phyloP scores from a whole-genome alignment of 2,329 filamentous ascomycete species.

The Didymella lethalis region DNA sequence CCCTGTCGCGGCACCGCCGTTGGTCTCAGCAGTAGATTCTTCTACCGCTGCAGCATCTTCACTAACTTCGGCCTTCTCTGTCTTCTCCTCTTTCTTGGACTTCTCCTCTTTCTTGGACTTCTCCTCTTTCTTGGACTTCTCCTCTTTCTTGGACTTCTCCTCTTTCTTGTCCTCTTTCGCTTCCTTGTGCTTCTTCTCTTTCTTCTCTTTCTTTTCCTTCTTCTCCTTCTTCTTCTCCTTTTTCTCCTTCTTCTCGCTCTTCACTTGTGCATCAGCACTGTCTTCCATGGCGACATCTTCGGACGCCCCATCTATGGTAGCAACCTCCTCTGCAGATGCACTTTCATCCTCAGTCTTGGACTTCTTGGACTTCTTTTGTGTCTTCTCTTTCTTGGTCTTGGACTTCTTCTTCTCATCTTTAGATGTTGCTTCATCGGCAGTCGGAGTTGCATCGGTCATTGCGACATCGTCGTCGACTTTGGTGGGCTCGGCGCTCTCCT shows the following conservation, averaged over 20 bases:
- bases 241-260: conserved; percentile 37
- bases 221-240: conserved; percentile 28
- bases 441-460: conserved; percentile 31
- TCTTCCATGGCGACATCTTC: conserved; percentile 25
- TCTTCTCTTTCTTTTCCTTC: conserved; percentile 34
- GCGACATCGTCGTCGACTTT: conserved; percentile 26
- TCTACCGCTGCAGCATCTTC: conserved; percentile 21
- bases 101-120: conserved; percentile 43
- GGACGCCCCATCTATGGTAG: conserved; percentile 14
- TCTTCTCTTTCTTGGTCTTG: conserved; percentile 37
- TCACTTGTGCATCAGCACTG: conserved; percentile 25
- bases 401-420: conserved; percentile 36
- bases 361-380: conserved; percentile 28
- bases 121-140: conserved; percentile 41
- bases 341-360: conserved; percentile 25
- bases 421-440: conserved; percentile 16
- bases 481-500: conserved; percentile 24
- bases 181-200: conserved; percentile 32
- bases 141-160: conserved; percentile 38
- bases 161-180: conserved; percentile 38
- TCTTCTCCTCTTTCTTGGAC: conserved; percentile 29
- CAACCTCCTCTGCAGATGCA: conserved; percentile 20
- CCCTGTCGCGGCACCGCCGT: conserved; percentile 28
- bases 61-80: conserved; percentile 23
- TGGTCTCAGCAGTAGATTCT: conserved; percentile 27